phyloP scores from a whole-genome alignment of 495 filamentous ascomycete genomes.

The Neurospora tetraspora region DNA sequence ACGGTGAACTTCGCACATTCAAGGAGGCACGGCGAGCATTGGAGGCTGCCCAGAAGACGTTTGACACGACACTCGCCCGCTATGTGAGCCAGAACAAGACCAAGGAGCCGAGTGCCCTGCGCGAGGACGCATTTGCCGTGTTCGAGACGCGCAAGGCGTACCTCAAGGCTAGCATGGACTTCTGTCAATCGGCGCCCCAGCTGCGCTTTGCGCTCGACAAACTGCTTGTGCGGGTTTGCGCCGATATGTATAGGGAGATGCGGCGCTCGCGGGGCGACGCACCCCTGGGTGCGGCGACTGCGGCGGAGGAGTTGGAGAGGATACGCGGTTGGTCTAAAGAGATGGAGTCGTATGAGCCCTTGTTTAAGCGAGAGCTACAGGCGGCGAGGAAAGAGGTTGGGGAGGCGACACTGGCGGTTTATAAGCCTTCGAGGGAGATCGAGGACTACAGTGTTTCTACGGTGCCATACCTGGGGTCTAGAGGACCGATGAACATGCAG shows the following conservation, averaged over 20 bases:
- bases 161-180: conserved; percentile 86
- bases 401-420: conserved; percentile 57
- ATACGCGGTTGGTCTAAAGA: conserved; percentile 86
- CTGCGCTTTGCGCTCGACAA: conserved; percentile 71
- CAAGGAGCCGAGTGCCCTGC: conserved; percentile 79
- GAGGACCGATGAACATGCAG: conserved; percentile 49
- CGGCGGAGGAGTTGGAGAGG: conserved; percentile 66
- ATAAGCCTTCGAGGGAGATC: conserved; percentile 76
- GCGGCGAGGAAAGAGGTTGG: conserved; percentile 74
- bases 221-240: conserved; percentile 72
- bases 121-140: conserved; percentile 93
- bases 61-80: conserved; percentile 67
- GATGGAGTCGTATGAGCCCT: conserved; percentile 73
- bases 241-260: conserved; percentile 81
- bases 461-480: conserved; percentile 70
- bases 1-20: conserved; percentile 51
- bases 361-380: conserved; percentile 70
- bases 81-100: conserved; percentile 80
- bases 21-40: conserved; percentile 65
- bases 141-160: conserved; percentile 90
- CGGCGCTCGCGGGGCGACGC: conserved; percentile 51
- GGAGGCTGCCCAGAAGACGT: conserved; percentile 71
- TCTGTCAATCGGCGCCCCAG: conserved; percentile 76
- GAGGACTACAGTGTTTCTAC: conserved; percentile 87
- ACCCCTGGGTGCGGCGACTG: not conserved